These are phyloP conservation scores for Lathyrus aphaca DNA, from an alignment of 306 rosid genomes.

Conservation along the genomic window DNA sequence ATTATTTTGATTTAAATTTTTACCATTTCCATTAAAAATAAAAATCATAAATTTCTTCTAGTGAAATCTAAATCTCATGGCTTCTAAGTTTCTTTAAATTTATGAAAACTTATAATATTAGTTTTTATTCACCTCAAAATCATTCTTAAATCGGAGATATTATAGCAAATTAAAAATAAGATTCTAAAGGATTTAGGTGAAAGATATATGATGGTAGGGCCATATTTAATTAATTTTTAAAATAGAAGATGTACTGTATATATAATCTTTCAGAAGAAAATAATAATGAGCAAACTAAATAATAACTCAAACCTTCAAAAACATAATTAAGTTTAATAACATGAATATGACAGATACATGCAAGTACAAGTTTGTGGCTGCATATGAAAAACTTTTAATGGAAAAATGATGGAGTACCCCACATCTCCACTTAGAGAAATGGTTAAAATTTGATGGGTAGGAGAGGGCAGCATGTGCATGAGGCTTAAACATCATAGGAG, in stretches of 20 bases:
- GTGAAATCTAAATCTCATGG: not conserved
- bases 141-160: not conserved
- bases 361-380: constrained; percentile 47
- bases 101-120: not conserved
- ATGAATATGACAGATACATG: constrained; percentile 11
- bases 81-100: not conserved
- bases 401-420: constrained; percentile 58
- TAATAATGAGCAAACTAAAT: not conserved
- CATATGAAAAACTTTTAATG: constrained; percentile 46
- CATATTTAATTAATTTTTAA: not conserved
- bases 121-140: not conserved
- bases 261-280: not conserved
- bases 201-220: not conserved
- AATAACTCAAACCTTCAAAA: not conserved
- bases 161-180: not conserved
- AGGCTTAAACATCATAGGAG: constrained; percentile 61
- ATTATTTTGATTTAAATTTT: too few species aligned
- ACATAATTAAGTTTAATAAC: not conserved
- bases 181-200: not conserved
- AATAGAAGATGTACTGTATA: not conserved
- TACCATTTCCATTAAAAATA: too few species aligned
- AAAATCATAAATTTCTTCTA: not conserved
- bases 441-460: constrained; percentile 53
- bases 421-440: constrained; percentile 58
- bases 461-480: constrained; percentile 80